Evolutionary conservation across 179 eudicot species (phyloP), one percentile per base, ranked within the genome.

Genomic region (Carnegiea gigantea): DNA sequence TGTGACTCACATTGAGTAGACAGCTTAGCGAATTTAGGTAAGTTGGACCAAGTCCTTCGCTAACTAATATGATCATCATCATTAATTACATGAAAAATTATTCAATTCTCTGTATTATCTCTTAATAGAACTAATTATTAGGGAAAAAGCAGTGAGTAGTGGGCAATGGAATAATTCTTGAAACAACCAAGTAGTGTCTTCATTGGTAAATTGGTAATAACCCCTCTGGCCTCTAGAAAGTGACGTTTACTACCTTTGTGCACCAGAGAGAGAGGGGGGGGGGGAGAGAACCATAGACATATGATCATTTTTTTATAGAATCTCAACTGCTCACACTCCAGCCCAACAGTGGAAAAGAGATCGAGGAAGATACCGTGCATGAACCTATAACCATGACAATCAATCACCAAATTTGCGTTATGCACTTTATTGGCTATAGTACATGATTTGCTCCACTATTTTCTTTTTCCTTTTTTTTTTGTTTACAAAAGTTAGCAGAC

Each of bases 321-420:
- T 73, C 73, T 65, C 36, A 81, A 76, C 81, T 82, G 83, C 78
- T 81, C 86, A 84, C 86, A 77, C 82, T 84, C 76, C 67, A 65
- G 76, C 77, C 59, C 62, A 77, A 82, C 77, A 82, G 77, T 82
- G 70, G 14, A 74, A 67, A 64, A 23, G 68, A 24, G 80, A 67
- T 21, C 57, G 9, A 51, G 43, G 81, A 81, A 84, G 71, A 81
- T 80, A 75, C 78, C 81, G 81, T 85, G 87, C 84, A 85, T 82
- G 82, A 82, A 82, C 82, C 84, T 78, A 9, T 36, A 51, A 26
- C 80, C 76, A 38, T 77, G 49, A 36, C 77, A 26, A 77, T 77
- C 81, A 71, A 64, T 57, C 62, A 77, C 40, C 68, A 76, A 51
- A 20, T 24, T 20, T 70, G 57, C 70, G 77, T 70, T 77, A 48